Percentiles rank a stretch among this genome's conserved stretches.
Conservation (phyloP, 306 rosid genomes). For the Vachellia pachyceras region DNA sequence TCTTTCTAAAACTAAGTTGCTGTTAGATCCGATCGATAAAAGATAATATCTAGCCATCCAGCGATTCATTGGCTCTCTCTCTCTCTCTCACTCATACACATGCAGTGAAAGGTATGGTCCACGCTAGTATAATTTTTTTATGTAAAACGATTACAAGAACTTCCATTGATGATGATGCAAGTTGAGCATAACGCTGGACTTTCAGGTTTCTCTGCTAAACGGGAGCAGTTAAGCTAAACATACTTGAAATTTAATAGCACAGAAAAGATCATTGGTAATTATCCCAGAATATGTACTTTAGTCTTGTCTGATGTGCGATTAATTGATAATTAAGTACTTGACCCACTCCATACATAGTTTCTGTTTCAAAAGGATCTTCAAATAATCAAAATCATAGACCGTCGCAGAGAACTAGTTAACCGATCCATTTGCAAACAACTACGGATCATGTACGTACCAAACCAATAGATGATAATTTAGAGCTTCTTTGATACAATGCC, state of each 20-base stretch:
- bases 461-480: not conserved
- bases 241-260: no score
- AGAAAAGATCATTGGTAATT: no score
- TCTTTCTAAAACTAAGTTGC: not conserved
- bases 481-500: not conserved
- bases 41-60: not conserved
- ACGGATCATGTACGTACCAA: not conserved
- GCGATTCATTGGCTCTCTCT: no score
- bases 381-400: not conserved
- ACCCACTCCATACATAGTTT: not conserved
- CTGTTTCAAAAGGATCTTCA: not conserved
- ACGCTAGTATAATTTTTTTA: no score
- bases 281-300: not conserved
- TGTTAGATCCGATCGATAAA: not conserved
- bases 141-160: no score
- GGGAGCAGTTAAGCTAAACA: no score
- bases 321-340: not conserved
- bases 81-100: not conserved
- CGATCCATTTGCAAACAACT: not conserved
- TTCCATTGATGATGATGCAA: not conserved
- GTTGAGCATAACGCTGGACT: not conserved
- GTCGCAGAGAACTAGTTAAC: not conserved
- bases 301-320: not conserved
- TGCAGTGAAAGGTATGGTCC: not conserved
- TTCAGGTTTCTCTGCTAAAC: no score